Conservation (phyloP, 2,329 filamentous ascomycete species). For the Xylaria multiplex region DNA sequence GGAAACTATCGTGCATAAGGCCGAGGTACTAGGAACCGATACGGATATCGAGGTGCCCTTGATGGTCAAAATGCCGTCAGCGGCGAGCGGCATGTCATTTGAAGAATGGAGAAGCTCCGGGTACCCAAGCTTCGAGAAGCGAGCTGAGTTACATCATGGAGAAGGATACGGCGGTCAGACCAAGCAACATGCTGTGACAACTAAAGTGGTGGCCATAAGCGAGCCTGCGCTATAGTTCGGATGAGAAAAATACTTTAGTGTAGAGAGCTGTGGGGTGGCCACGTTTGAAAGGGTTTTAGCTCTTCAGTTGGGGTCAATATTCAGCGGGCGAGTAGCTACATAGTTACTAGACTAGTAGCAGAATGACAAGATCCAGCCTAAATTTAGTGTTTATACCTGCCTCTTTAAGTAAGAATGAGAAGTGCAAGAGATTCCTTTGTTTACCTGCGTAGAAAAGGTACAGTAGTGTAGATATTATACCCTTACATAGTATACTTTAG, state of each 20-base stretch:
- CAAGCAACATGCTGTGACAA: slow-evolving; percentile 4
- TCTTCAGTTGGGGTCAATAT: neutral
- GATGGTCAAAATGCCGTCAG: slow-evolving; percentile 24
- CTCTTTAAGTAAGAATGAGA: too few species aligned
- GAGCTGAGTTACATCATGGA: neutral
- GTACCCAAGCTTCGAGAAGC: slow-evolving; percentile 12
- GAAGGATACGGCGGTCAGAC: neutral
- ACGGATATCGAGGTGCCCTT: slow-evolving; percentile 16
- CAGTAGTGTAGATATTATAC: too few species aligned
- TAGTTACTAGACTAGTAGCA: too few species aligned
- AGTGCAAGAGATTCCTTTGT: too few species aligned
- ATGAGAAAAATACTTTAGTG: neutral
- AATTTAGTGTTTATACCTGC: too few species aligned
- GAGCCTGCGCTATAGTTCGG: neutral
- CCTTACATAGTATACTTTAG: too few species aligned
- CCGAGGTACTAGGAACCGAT: slow-evolving; percentile 14
- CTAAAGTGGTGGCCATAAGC: neutral
- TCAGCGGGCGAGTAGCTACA: neutral
- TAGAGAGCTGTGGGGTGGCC: too few species aligned
- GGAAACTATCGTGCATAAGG: slow-evolving; percentile 16
- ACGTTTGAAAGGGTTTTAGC: too few species aligned
- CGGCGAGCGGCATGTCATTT: slow-evolving; percentile 17
- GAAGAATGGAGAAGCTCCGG: slow-evolving; percentile 15
- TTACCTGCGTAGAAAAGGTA: too few species aligned
- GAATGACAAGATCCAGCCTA: neutral